Percentiles rank a stretch among this genome's conserved stretches.
These are phyloP conservation scores for Pythium phragmiticola DNA, from an alignment of 352 stramenopile genomes.

Conservation along the genomic window DNA sequence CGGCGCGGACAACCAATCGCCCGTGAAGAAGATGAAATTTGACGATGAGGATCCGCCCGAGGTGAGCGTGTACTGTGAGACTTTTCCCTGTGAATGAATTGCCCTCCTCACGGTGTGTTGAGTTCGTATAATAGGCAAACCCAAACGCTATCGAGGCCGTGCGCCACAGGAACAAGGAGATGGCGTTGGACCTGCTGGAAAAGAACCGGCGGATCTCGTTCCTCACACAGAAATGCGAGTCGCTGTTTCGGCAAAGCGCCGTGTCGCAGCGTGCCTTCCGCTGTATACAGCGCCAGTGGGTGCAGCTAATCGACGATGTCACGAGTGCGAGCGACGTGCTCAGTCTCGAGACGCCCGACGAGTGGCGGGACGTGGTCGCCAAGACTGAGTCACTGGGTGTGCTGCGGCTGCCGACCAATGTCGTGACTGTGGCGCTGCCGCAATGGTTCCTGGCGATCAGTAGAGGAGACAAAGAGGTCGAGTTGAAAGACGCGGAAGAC, in stretches of 20 bases:
- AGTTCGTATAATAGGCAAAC: conserved; percentile 41
- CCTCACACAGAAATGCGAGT: conserved; percentile 63
- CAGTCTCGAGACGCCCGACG: conserved; percentile 13
- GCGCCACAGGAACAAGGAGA: conserved; percentile 65
- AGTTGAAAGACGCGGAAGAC: conserved; percentile 20
- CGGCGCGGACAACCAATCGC: conserved; percentile 22
- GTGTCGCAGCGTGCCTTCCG: conserved; percentile 51
- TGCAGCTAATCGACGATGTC: conserved; percentile 67
- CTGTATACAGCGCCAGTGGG: conserved; percentile 60
- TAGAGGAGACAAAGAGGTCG: conserved; percentile 39
- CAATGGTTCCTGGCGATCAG: conserved; percentile 74
- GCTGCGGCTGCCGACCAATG: conserved; percentile 36
- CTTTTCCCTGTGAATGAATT: background rate
- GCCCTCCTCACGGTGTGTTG: background rate
- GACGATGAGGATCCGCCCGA: conserved; percentile 57
- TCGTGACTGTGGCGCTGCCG: conserved; percentile 52
- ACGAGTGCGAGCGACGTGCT: conserved; percentile 23
- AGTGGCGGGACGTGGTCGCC: conserved; percentile 38
- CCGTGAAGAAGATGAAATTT: conserved; percentile 67
- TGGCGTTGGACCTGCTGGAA: conserved; percentile 74
- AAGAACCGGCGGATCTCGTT: conserved; percentile 82
- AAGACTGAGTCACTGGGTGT: conserved; percentile 46
- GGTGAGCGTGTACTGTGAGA: conserved; percentile 19
- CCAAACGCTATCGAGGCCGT: conserved; percentile 77
- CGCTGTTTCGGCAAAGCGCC: conserved; percentile 55